phyloP scores from a whole-genome alignment of 352 stramenopile species.

The Peronospora destructor region DNA sequence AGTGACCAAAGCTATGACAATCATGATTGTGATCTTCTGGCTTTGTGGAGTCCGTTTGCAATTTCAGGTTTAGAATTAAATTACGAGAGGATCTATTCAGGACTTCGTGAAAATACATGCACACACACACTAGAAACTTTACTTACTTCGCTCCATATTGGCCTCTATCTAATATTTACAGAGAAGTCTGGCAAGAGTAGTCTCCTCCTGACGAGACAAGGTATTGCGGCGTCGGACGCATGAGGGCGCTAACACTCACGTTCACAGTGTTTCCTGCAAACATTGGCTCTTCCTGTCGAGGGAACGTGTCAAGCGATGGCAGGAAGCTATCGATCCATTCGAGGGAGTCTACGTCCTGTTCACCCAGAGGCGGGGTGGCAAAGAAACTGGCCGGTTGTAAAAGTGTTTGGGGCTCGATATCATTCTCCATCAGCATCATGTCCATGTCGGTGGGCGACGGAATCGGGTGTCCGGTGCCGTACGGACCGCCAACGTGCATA shows the following conservation, averaged over 20 bases:
- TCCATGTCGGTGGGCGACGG: slow-evolving; percentile 44
- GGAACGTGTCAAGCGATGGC: slow-evolving; percentile 32
- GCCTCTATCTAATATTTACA: slow-evolving; percentile 14
- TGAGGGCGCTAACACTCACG: slow-evolving; percentile 14
- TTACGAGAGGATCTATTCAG: slow-evolving; percentile 9
- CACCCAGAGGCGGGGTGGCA: slow-evolving; percentile 8
- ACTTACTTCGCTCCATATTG: slow-evolving; percentile 6
- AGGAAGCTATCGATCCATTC: slow-evolving; percentile 64
- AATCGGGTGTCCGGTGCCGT: slow-evolving; percentile 18
- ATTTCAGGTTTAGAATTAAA: slow-evolving; percentile 6
- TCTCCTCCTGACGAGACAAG: slow-evolving; percentile 21
- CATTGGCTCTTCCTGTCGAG: slow-evolving; percentile 21
- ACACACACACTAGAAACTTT: not conserved
- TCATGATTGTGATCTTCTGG: slow-evolving; percentile 5
- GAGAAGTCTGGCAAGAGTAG: slow-evolving; percentile 28
- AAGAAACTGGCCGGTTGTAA: slow-evolving; percentile 10
- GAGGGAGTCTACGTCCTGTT: slow-evolving; percentile 43
- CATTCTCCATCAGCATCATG: slow-evolving; percentile 40
- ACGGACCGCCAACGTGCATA: slow-evolving; percentile 3
- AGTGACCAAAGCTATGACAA: not conserved
- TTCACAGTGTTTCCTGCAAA: slow-evolving; percentile 27
- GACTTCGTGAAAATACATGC: not conserved
- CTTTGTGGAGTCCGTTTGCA: not conserved
- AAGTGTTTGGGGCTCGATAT: slow-evolving; percentile 19
- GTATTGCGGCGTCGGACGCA: slow-evolving; percentile 19